phyloP scores from a whole-genome alignment of 169 alveolate species.

The Miamiensis avidus region DNA sequence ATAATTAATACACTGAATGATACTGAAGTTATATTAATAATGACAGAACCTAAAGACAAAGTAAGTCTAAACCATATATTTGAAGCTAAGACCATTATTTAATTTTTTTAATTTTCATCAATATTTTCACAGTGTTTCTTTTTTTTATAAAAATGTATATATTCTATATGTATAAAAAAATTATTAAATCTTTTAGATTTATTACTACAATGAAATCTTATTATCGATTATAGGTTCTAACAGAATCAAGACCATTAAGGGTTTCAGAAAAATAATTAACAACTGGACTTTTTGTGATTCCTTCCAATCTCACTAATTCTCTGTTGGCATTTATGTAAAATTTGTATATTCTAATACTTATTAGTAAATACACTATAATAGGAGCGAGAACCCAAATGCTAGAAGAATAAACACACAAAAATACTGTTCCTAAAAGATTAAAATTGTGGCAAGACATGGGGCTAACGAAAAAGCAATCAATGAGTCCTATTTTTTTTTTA shows the following conservation, averaged over 20 bases:
- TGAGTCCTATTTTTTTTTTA: no score
- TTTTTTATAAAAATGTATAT: background rate
- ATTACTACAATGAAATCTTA: background rate
- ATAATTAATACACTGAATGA: constrained; percentile 11
- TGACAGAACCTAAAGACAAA: constrained; percentile 16
- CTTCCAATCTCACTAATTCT: constrained; percentile 65
- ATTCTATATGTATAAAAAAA: no score
- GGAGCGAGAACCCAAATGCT: constrained; percentile 27
- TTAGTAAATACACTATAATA: constrained; percentile 4
- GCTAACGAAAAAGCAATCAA: constrained; percentile 24
- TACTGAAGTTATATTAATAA: constrained; percentile 36
- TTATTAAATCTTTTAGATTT: no score
- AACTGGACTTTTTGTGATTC: constrained; percentile 59
- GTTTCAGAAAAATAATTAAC: constrained; percentile 71
- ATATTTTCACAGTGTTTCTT: constrained; percentile 18
- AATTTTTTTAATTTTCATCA: constrained; percentile 39
- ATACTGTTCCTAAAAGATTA: constrained; percentile 9
- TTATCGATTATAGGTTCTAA: constrained; percentile 67
- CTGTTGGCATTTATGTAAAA: constrained; percentile 45
- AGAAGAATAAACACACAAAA: constrained; percentile 23
- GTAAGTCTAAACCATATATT: constrained; percentile 25
- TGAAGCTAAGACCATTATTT: constrained; percentile 10
- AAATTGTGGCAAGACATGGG: background rate
- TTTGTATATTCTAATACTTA: constrained; percentile 9
- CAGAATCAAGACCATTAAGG: constrained; percentile 63